Base-by-base conservation (phyloP, 179 eudicot genomes). In the Actinidia arguta region DNA sequence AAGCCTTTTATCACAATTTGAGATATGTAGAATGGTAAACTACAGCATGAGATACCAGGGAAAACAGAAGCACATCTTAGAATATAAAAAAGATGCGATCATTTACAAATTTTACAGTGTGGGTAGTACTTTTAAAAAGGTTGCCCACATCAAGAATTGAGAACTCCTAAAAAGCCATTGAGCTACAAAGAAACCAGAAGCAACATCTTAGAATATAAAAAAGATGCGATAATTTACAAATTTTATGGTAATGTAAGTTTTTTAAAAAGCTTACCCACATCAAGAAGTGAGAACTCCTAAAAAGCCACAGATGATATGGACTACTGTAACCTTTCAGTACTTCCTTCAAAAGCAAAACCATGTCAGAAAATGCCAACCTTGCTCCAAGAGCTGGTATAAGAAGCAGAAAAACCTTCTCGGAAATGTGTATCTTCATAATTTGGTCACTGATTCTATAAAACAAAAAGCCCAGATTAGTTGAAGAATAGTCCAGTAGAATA, bases 81-180 rank as follows among this genome's bases (percentile, higher is more conserved):
- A 58, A 81, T 20, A 81, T 50, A 83, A 70, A 52, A 70, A 73
- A 22, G 73, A 69, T 58, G 62, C 6, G n/a, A 39, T 36, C n/a
- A 44, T 11, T 18, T 61, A 18, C 46, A 82, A 74, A 18, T 39
- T 73, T 73, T 50, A 47, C 46, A 31, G 22, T 25, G 18, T 5
- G 22, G 6, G 24, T 20, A 48, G 22, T 7, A 77, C 12, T 27
- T 31, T 46, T 31, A 27, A 72, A 75, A 61, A 73, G 42, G 90
- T 82, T 88, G 92, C 98, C 94, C 98, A 94, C 36, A 89, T 86
- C 55, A 80, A 82, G 54, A 91, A 81, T 58, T 87, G 92, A 78
- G 94, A 91, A 81, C 85, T 80, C 84, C 85, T 84, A 79, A 83
- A 85, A 62, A 92, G 81, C 92, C 92, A 88, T 54, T 87, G 75